Evolutionary conservation across 78 protist species (phyloP).

Genomic region (Dictyostelium brefeldianum): DNA sequence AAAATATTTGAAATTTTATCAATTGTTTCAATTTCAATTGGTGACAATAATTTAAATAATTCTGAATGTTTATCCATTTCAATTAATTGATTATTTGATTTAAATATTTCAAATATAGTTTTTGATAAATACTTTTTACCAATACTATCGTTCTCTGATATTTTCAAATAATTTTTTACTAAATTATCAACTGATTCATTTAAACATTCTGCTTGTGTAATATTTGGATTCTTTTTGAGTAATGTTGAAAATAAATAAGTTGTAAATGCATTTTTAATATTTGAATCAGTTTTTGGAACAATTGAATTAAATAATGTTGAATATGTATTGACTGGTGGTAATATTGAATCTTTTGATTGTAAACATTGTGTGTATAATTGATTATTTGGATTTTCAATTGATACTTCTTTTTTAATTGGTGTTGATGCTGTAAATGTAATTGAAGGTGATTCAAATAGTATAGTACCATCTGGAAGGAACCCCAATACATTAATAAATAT

Average conservation of each 20-base stretch:
- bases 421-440: background rate
- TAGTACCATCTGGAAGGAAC: conserved; percentile 1
- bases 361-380: background rate
- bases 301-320: background rate
- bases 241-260: background rate
- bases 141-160: background rate
- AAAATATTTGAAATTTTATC: background rate
- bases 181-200: background rate
- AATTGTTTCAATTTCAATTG: background rate
- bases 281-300: background rate
- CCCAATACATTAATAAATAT: background rate
- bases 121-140: background rate
- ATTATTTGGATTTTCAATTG: conserved; percentile 14
- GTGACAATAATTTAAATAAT: background rate
- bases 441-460: background rate
- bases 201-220: background rate
- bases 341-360: conserved; percentile 12
- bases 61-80: background rate
- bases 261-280: background rate
- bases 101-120: background rate
- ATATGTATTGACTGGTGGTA: background rate
- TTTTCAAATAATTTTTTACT: background rate
- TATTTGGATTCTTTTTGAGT: background rate
- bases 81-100: background rate
- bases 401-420: background rate